Evolutionary conservation across 1,284 basidiomycete genomes (phyloP).

Genomic region (Cystobasidiaceae sp.): DNA sequence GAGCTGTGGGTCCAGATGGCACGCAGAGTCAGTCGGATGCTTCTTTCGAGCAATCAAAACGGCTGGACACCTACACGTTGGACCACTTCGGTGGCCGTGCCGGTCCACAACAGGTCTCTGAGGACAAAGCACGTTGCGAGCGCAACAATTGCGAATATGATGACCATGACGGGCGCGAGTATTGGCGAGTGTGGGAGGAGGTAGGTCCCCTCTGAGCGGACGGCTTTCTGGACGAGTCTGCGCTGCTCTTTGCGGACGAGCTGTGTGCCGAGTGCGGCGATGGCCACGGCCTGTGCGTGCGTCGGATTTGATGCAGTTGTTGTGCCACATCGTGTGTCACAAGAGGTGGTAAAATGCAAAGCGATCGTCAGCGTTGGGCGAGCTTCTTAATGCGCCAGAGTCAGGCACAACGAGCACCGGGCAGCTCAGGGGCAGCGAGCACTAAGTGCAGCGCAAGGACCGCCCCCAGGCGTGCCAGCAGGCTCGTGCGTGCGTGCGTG

Average conservation of each 20-base stretch:
- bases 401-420: too few relatives aligned
- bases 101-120: conserved; percentile 1
- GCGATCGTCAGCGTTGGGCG: too few relatives aligned
- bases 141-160: conserved; percentile 4
- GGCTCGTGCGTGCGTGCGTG: too few relatives aligned
- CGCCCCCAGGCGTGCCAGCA: too few relatives aligned
- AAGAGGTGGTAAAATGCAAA: too few relatives aligned
- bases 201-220: conserved; percentile 6
- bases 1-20: background rate
- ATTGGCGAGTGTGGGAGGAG: conserved; percentile 22
- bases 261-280: conserved; percentile 9
- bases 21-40: background rate
- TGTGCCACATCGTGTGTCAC: background rate
- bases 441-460: too few relatives aligned
- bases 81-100: background rate
- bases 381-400: too few relatives aligned
- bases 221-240: conserved; percentile 13
- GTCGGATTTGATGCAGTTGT: background rate
- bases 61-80: conserved; percentile 11
- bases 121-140: conserved; percentile 3
- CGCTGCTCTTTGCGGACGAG: conserved; percentile 24
- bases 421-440: too few relatives aligned
- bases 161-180: conserved; percentile 23
- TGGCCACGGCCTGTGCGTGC: background rate
- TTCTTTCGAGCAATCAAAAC: background rate